Conservation (phyloP, 331 rosid species). For the Phaseolus coccineus region DNA sequence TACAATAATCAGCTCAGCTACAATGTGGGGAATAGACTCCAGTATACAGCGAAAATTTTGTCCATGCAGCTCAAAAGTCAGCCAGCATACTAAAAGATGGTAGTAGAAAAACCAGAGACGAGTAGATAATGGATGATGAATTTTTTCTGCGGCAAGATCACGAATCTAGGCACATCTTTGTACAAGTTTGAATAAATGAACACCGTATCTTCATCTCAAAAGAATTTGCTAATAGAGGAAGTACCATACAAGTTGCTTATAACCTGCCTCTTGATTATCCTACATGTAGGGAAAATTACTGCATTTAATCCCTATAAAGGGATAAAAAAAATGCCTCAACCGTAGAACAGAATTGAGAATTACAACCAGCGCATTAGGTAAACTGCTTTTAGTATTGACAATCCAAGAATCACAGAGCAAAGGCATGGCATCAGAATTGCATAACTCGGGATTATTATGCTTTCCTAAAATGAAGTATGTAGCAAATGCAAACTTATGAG, state of each 20-base stretch:
- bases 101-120: slow-evolving; percentile 33
- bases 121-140: slow-evolving; percentile 7
- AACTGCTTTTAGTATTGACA: slow-evolving; percentile 16
- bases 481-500: slow-evolving; percentile 18
- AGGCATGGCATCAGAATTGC: slow-evolving; percentile 18
- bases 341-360: slow-evolving; percentile 5
- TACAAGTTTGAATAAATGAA: slow-evolving; percentile 11
- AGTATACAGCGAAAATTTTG: slow-evolving; percentile 21
- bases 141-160: slow-evolving; percentile 13
- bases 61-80: slow-evolving; percentile 31
- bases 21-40: neutral
- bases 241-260: slow-evolving; percentile 10
- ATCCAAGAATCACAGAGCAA: slow-evolving; percentile 3
- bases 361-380: slow-evolving; percentile 7
- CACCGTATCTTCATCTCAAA: slow-evolving; percentile 17
- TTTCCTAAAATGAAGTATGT: neutral
- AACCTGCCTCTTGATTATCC: slow-evolving; percentile 6
- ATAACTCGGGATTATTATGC: slow-evolving; percentile 1
- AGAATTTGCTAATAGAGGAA: slow-evolving; percentile 30
- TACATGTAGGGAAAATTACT: neutral
- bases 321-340: slow-evolving; percentile 5
- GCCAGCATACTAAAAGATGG: slow-evolving; percentile 34
- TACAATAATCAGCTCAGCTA: slow-evolving; percentile 42
- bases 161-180: slow-evolving; percentile 19
- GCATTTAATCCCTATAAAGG: neutral